Evolutionary conservation across 805 yeast species (phyloP), one percentile per base, ranked within the genome.

Genomic region (Clavispora asparagi): DNA sequence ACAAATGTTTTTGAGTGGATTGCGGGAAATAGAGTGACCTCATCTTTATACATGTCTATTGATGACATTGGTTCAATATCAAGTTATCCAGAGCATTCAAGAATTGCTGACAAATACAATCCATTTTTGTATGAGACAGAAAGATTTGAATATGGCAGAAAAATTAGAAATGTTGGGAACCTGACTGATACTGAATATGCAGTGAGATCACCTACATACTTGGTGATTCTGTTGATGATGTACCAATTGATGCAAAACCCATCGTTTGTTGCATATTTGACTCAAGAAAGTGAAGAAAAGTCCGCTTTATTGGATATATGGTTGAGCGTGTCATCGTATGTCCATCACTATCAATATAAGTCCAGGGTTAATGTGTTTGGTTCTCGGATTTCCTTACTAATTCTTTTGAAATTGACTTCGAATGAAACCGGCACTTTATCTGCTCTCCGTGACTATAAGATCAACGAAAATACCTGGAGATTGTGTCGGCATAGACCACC

Each of bases 391-490:
- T 52, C 63, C 4, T 54, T 71, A 11, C 44, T 57, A 16, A 49
- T 63, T 4, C 49, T 68, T 37, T 52, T 65, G 33, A 62, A 60
- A 44, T 41, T 69, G 13, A 54, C 69, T 9, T 47, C 56, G 4
- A 41, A 42, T 10, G 42, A 44, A 29, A 36, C 38, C 13, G 33
- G n/a, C 7, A 32, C 36, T 11, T 19, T 52, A 38, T 23, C 29
- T 1, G n/a, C 16, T 7, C 46, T 46, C 7, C 42, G 50, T 5
- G 43, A 40, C 6, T 46, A 41, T 17, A 42, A 38, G 19, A 59
- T 62, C 45, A 62, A 72, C 42, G 76, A 71, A 46, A 61, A 61
- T 55, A 62, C 63, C 44, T 72, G 74, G 73, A 72, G 71, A 51
- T 52, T 71, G 37, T 68, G 73, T 31, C 77, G 70, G 46, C 76